Base-by-base conservation (phyloP, 2,329 filamentous ascomycete genomes). In the Chaetomium globosum region DNA sequence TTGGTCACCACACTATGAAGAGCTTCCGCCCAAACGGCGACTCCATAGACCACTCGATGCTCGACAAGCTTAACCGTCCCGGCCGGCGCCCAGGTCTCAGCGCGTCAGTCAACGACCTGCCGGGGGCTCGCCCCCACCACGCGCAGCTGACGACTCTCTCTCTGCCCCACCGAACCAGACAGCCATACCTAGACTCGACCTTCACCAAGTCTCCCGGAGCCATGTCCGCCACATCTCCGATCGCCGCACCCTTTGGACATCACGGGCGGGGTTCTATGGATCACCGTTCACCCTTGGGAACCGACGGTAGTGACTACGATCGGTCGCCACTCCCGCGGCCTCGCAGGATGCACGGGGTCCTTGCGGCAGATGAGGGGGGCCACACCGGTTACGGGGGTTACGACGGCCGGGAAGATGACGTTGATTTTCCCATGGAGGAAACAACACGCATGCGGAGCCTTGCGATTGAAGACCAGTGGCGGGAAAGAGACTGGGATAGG, bases 51-150 rank as follows among this genome's bases (percentile, higher is more conserved):
- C 80, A 78, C 65, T 79, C 76, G 59, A 79, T 86, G 72, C 81
- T 85, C 65, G 83, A 83, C 73, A 87, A 84, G 74, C 77, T 87
- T n/a, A 80, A 85, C 64, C 78, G 80, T 1, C 74, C 79, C 46
- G 77, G 80, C 46, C 77, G 75, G 16, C 78, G 78, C 57, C 80
- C 81, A 10, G 75, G 77, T 4, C 74, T 83, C 6, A 80, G 78
- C 64, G 74, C 78, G 10, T 81, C 80, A 1, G 69, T 78, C 26
- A 77, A 74, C 62, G 80, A 82, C 54, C 67, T 75, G 8, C 71
- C 77, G 23, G 70, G 77, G 2, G 75, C 77, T 51, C 76, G 79
- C 13, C 71, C 74, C 19, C 71, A 75, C 39, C 74, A 77, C 33
- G 77, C 83, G 19, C 74, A 77, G 16, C 76, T 81, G 2, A 77